These are phyloP conservation scores for Cerioporus squamosus DNA, from an alignment of 1,284 basidiomycete species.

Conservation along the genomic window DNA sequence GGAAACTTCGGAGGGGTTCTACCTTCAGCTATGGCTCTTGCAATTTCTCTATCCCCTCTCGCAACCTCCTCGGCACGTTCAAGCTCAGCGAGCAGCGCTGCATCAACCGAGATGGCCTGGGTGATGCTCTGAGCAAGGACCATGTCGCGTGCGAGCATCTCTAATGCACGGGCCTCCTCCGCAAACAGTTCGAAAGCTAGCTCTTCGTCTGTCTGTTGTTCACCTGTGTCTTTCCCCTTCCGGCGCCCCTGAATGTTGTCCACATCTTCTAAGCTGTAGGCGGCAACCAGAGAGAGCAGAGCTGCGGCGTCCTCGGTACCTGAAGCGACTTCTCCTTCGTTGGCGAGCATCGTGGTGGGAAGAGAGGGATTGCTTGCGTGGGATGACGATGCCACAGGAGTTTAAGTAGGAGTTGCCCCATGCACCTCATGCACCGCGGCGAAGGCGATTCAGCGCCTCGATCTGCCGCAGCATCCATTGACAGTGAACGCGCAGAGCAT, in stretches of 20 bases:
- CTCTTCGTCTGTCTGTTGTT: constrained; percentile 47
- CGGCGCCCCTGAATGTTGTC: constrained; percentile 36
- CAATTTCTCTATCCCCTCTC: constrained; percentile 40
- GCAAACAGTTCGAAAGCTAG: constrained; percentile 51
- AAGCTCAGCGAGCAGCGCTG: constrained; percentile 29
- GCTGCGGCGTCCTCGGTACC: background rate
- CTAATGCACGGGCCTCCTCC: constrained; percentile 40
- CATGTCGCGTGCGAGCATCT: constrained; percentile 39
- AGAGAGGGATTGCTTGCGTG: background rate
- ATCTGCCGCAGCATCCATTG: constrained; percentile 2
- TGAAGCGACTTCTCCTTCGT: background rate
- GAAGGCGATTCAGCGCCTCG: background rate
- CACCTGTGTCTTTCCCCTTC: constrained; percentile 45
- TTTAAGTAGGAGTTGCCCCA: background rate
- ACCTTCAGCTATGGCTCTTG: constrained; percentile 37
- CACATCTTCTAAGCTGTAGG: constrained; percentile 44
- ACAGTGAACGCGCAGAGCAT: no score
- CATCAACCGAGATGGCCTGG: constrained; percentile 32
- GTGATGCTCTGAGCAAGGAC: constrained; percentile 45
- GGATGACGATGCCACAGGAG: background rate
- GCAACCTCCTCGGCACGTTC: constrained; percentile 35
- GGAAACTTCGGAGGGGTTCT: constrained; percentile 28
- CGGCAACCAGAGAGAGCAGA: constrained; percentile 24
- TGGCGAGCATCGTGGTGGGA: background rate
- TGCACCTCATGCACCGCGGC: background rate